These are phyloP conservation scores for Rhypophila decipiens DNA, from an alignment of 495 filamentous ascomycete genomes.

Conservation along the genomic window DNA sequence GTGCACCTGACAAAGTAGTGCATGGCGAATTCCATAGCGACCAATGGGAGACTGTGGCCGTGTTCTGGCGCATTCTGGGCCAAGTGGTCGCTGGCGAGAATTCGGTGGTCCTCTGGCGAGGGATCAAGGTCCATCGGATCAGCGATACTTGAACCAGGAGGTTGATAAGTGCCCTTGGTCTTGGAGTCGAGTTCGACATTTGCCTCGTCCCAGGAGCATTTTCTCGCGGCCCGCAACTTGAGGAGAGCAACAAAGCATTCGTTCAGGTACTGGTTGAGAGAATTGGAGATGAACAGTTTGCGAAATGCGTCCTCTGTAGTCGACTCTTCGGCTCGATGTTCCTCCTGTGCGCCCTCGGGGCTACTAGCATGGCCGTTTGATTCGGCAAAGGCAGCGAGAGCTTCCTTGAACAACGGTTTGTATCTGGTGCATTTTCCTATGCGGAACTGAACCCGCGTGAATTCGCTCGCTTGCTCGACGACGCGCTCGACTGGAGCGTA, in stretches of 20 bases:
- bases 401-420: conserved; percentile 48
- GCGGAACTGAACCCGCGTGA: conserved; percentile 23
- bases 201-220: conserved; percentile 64
- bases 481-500: conserved; percentile 50
- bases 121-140: neutral
- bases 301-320: conserved; percentile 24
- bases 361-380: neutral
- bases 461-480: conserved; percentile 1
- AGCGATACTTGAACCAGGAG: too few relatives aligned
- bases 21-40: conserved; percentile 74
- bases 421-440: conserved; percentile 49
- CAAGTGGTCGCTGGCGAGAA: conserved; percentile 50
- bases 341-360: neutral
- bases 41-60: conserved; percentile 52
- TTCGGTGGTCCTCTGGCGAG: neutral
- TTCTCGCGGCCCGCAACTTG: conserved; percentile 47
- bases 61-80: conserved; percentile 10
- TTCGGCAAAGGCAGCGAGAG: conserved; percentile 45
- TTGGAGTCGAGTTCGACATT: conserved; percentile 46
- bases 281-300: conserved; percentile 63
- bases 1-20: conserved; percentile 77
- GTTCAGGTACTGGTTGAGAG: conserved; percentile 65
- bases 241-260: conserved; percentile 59
- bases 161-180: neutral
- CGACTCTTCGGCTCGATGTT: neutral